Conservation (phyloP, 2,329 filamentous ascomycete genomes). For the Calonectria montana region DNA sequence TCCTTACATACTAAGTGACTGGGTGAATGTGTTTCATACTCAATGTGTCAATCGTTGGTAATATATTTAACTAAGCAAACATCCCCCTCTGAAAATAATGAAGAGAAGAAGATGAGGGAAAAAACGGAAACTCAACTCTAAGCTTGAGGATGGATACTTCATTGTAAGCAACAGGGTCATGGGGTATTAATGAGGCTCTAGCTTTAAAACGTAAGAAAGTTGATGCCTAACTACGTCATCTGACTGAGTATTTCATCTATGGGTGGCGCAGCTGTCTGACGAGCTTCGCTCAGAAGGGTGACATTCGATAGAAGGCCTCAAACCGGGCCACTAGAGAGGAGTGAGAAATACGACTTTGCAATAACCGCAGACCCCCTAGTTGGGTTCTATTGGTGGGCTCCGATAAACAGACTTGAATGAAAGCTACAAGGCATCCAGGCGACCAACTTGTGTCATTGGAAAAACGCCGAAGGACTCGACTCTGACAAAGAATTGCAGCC, state of each 20-base stretch:
- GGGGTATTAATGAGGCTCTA: background rate
- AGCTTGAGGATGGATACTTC: too few relatives aligned
- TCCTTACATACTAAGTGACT: too few relatives aligned
- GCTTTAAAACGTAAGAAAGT: background rate
- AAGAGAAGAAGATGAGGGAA: too few relatives aligned
- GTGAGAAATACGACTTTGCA: background rate
- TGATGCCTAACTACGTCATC: background rate
- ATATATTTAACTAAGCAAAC: too few relatives aligned
- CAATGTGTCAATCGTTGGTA: too few relatives aligned
- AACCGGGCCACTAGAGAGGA: background rate
- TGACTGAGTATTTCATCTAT: background rate
- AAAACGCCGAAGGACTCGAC: background rate
- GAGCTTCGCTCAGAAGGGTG: background rate
- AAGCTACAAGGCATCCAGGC: background rate
- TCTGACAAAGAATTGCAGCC: background rate
- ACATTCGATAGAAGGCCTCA: background rate
- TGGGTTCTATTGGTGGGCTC: background rate
- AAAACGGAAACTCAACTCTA: too few relatives aligned
- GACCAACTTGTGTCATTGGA: too few relatives aligned
- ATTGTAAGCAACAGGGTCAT: too few relatives aligned
- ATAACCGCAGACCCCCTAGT: background rate
- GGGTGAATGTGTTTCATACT: too few relatives aligned
- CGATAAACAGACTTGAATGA: background rate
- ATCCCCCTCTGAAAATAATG: too few relatives aligned
- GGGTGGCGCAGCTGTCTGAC: background rate